Conservation (phyloP, 2,329 filamentous ascomycete species). For the Penicillium paneum region DNA sequence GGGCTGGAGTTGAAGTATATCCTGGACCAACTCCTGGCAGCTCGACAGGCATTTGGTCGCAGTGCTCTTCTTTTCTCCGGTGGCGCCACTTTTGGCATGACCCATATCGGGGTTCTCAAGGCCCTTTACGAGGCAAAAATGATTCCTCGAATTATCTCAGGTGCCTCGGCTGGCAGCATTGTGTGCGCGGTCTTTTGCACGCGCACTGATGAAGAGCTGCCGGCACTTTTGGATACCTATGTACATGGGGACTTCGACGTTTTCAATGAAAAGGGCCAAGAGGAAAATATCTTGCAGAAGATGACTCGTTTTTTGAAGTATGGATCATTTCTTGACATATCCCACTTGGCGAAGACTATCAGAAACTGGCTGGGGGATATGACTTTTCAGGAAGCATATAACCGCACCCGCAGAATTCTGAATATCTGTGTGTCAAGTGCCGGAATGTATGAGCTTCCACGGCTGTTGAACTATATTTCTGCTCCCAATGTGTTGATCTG, state of each 20-base stretch:
- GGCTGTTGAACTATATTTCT: slow-evolving; percentile 87
- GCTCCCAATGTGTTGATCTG: slow-evolving; percentile 93
- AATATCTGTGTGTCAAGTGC: slow-evolving; percentile 93
- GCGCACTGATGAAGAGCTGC: slow-evolving; percentile 74
- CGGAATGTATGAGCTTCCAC: slow-evolving; percentile 79
- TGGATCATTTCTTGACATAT: slow-evolving; percentile 80
- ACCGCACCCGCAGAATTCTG: slow-evolving; percentile 83
- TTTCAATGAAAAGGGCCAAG: slow-evolving; percentile 63
- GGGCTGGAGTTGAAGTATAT: slow-evolving; percentile 58
- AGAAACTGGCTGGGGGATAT: slow-evolving; percentile 75
- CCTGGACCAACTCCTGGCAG: slow-evolving; percentile 66
- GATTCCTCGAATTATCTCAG: slow-evolving; percentile 81
- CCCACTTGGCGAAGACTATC: slow-evolving; percentile 78
- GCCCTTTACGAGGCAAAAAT: slow-evolving; percentile 70
- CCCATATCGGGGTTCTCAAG: slow-evolving; percentile 84
- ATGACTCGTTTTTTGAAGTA: slow-evolving; percentile 72
- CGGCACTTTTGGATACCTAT: slow-evolving; percentile 65
- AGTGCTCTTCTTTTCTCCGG: slow-evolving; percentile 80
- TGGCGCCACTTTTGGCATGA: slow-evolving; percentile 87
- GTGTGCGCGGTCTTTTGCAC: slow-evolving; percentile 78
- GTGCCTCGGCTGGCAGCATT: slow-evolving; percentile 82
- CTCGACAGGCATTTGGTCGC: slow-evolving; percentile 78
- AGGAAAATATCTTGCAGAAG: slow-evolving; percentile 65
- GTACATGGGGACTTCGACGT: slow-evolving; percentile 77
- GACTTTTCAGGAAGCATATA: slow-evolving; percentile 94